Evolutionary conservation across 495 filamentous ascomycete species (phyloP), one percentile per base, ranked within the genome.

Genomic region (Schizothecium vesticola): DNA sequence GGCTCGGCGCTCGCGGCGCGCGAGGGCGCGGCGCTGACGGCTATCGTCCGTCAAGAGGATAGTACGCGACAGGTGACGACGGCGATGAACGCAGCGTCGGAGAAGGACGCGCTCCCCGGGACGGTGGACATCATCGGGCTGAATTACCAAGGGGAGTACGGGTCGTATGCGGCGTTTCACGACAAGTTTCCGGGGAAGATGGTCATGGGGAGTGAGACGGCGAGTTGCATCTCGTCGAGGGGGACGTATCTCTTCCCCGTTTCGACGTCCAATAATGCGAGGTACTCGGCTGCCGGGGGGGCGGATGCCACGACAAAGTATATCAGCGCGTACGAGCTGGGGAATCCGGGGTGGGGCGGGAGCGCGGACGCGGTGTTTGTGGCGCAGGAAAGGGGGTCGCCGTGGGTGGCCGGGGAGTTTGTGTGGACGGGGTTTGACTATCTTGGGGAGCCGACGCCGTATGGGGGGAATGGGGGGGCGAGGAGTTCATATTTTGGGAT

Each of bases 371-470:
- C 82, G 70, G 81, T 85, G 0, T 86, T 86, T 61, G 68, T 26
- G 3, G 67, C 67, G 70, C 83, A 86, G 61, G 83, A 85, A 55
- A 70, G 12, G 7, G 43, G 72, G 21, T 71, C 80, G 72, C 57
- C 75, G n/a, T 85, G 76, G 59, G 81, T 78, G 5, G 80, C 77
- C 1, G 83, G 83, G 1, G 83, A 84, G 74, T 84, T 83, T 63
- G 83, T 85, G 3, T 86, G 82, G 83, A 81, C 81, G 0, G 83
- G 83, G 0, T 85, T 72, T 64, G 82, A 85, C 61, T 86, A 85
- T 62, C 66, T 85, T 8, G 83, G 83, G 51, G 83, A 86, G 74
- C 82, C 83, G 1, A 81, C 81, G 22, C 83, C 82, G 1, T 83
- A 76, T 64, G 73, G 78, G 64, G 66, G 67, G 3, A 68, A 75